Evolutionary conservation across 2,329 filamentous ascomycete genomes (phyloP).

Genomic region (Nakataea oryzae): DNA sequence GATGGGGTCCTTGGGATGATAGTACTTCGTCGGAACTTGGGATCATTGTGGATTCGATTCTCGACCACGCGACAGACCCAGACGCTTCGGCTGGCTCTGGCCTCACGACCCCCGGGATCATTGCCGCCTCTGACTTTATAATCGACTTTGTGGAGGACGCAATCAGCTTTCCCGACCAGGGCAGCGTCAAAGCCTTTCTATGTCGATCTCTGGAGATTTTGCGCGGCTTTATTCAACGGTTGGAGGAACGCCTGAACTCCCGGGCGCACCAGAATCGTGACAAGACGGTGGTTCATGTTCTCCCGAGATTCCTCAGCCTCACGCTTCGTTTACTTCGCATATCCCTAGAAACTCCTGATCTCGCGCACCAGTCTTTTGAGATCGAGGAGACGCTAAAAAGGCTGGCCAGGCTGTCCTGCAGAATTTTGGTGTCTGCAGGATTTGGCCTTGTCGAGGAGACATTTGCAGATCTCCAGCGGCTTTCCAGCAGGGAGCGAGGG

Average conservation of each 20-base stretch:
- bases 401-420: constrained; percentile 25
- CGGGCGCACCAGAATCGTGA: constrained; percentile 9
- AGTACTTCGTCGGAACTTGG: constrained; percentile 51
- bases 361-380: constrained; percentile 25
- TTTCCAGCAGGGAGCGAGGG: constrained; percentile 36
- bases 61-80: constrained; percentile 24
- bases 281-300: constrained; percentile 21
- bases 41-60: constrained; percentile 48
- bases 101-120: background rate
- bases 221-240: constrained; percentile 25
- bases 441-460: constrained; percentile 29
- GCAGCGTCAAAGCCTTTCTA: constrained; percentile 28
- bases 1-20: constrained; percentile 48
- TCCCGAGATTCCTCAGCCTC: constrained; percentile 25
- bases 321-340: constrained; percentile 28
- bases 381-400: constrained; percentile 38
- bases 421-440: constrained; percentile 29
- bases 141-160: constrained; percentile 34
- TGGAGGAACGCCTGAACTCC: constrained; percentile 14
- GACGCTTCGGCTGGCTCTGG: background rate
- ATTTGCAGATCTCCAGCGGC: constrained; percentile 36
- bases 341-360: constrained; percentile 23
- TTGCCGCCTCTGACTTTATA: constrained; percentile 31
- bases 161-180: constrained; percentile 25
- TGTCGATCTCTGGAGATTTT: constrained; percentile 32